A percentile compares a stretch with the other conserved stretches of the same genome.
These are phyloP conservation scores for Microsporum audouinii DNA, from an alignment of 2,329 filamentous ascomycete species.

Conservation along the genomic window DNA sequence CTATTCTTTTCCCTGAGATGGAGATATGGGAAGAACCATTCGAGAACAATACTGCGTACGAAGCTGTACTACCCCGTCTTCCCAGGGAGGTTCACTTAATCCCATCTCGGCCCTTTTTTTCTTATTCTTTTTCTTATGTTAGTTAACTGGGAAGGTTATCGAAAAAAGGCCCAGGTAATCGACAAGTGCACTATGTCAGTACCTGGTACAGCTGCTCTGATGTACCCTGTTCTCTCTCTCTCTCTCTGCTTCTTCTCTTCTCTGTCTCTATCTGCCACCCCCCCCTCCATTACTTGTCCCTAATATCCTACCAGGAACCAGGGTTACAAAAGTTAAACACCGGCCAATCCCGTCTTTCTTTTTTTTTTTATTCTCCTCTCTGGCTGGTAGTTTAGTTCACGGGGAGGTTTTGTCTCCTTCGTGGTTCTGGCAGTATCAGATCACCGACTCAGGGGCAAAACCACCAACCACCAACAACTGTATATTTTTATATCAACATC, in stretches of 20 bases:
- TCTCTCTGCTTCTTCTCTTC: slow-evolving; percentile 13
- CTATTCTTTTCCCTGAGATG: background rate
- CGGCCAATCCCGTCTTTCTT: background rate
- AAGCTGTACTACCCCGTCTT: slow-evolving; percentile 1
- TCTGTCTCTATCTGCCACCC: slow-evolving; percentile 6
- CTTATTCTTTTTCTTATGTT: background rate
- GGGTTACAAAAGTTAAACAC: background rate
- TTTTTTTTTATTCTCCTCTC: background rate
- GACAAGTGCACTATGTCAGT: background rate
- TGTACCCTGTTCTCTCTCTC: slow-evolving; percentile 12
- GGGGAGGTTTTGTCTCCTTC: no score
- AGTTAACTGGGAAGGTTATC: background rate
- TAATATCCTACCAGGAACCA: background rate
- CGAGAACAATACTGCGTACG: background rate
- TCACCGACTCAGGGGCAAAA: background rate
- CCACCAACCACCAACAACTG: background rate
- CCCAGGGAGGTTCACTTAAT: background rate
- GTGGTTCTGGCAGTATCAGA: no score
- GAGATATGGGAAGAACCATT: background rate
- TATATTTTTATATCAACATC: background rate
- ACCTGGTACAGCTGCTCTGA: background rate
- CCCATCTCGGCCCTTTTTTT: background rate
- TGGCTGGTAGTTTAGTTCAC: background rate
- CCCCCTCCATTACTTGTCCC: slow-evolving; percentile 12
- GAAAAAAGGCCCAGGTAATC: background rate